Evolutionary conservation across 1,284 basidiomycete genomes (phyloP).

Genomic region (Microbotryum lychnidis-dioicae): DNA sequence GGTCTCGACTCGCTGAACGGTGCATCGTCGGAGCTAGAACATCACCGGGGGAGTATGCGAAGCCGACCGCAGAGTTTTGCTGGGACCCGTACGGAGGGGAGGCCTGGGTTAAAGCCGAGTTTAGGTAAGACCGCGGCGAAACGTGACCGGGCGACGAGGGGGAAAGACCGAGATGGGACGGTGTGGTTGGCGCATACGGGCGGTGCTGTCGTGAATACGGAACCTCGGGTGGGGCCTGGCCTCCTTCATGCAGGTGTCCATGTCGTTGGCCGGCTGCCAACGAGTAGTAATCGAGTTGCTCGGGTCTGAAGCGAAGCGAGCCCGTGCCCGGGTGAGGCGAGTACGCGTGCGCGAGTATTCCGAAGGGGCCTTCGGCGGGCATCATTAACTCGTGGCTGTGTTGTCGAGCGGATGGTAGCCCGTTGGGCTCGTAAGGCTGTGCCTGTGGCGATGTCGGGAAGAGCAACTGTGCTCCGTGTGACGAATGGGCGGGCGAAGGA

Average conservation of each 20-base stretch:
- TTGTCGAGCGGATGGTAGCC: not conserved
- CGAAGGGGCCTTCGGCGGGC: conserved; percentile 2
- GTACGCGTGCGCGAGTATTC: conserved; percentile 11
- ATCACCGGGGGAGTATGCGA: too few species aligned
- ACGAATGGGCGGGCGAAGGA: not conserved
- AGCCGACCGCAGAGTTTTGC: too few species aligned
- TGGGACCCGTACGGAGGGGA: too few species aligned
- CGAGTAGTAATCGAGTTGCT: conserved; percentile 20
- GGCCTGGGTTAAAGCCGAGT: too few species aligned
- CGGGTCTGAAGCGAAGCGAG: not conserved
- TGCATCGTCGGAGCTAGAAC: too few species aligned
- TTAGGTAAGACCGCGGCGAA: too few species aligned
- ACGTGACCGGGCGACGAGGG: too few species aligned
- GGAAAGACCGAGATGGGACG: too few species aligned
- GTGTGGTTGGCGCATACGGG: too few species aligned
- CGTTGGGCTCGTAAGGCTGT: not conserved
- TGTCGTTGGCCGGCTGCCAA: conserved; percentile 20
- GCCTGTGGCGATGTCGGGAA: not conserved
- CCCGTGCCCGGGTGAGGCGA: conserved; percentile 16
- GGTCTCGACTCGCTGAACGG: too few species aligned
- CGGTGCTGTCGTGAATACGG: too few species aligned
- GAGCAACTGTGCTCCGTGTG: not conserved
- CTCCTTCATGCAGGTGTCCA: conserved; percentile 1
- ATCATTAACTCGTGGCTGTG: not conserved
- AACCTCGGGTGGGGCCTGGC: too few species aligned